Base-by-base conservation (phyloP, 148 eudicot genomes). In the Vaccinium darrowii region DNA sequence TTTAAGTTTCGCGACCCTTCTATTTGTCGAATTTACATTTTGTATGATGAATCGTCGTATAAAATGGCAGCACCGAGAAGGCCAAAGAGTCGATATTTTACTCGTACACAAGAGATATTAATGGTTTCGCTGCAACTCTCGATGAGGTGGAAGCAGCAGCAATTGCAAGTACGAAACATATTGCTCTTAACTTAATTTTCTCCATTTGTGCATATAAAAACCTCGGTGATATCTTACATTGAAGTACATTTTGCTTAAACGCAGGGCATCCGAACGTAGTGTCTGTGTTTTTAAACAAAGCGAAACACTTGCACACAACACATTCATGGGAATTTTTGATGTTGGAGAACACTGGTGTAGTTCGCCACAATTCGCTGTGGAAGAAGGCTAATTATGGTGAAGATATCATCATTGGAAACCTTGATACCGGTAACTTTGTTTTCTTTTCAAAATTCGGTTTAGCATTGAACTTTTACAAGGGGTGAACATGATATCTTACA, bases 111-210 rank as follows among this genome's bases (percentile, higher is more conserved):
- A 86, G 75, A 25, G 82, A 92, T 27, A 92, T 94, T 39, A 94
- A 94, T 62, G 98, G 95, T 30, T 93, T 94, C 80, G 95, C 93
- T 13, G 95, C 94, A 21, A 36, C 54, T 43, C 86, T 94, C 7
- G 93, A 94, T 0, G 93, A 94, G 18, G 84, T 90, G 75, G 90
- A 91, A 9, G 95, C 92, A 19, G 85, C 90, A 1, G 84, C 87
- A 76, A 87, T 94, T n/a, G 92, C 91, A 81, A 90, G 95, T 94
- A 92, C 71, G 54, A 16, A 72, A 43, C 23, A 83, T 14, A 65
- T 3, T 16, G 25, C 57, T 43, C 47, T 4, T 43, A 43, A 43
- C 47, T 43, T 43, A 43, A 54, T 62, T 14, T 49, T 2, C 14
- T 33, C 3, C 56, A 53, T 53, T 7, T 78, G 36, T 14, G 15